Base-by-base conservation (phyloP, 305 asterid genomes). In the Solanum hybrid region DNA sequence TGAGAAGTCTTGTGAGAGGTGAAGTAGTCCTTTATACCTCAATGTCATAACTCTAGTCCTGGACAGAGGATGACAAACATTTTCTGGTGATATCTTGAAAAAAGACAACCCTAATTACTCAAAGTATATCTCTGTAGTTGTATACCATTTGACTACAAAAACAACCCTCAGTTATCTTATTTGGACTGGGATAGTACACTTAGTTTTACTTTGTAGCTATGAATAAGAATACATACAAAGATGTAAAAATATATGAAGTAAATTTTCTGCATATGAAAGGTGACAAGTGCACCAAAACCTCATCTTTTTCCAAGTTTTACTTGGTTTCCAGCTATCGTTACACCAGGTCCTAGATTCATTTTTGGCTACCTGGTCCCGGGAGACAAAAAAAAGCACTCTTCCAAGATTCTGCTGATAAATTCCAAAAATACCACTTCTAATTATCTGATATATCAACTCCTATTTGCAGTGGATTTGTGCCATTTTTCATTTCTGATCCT, bases 401-500 rank as follows among this genome's bases (percentile, higher is more conserved):
- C 60, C 64, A n/a, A 79, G 31, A 40, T 38, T 38, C 35, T 79
- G n/a, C n/a, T 38, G 11, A 14, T 79, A 79, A 81, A 9, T 84
- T 27, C 40, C 87, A 51, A 84, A 84, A 19, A 2, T 22, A 22
- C 34, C 77, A 85, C 72, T 85, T 22, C 29, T 60, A 85, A 13
- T 85, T n/a, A 85, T 85, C 77, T 85, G n/a, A 56, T 56, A 56
- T 56, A 31, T 19, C 45, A 31, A 85, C 88, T 35, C 42, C 88
- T 60, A 60, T 85, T 19, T 85, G 88, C 77, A 56, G 88, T 56
- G 73, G 88, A 85, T 85, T 17, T 85, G 13, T 85, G 32, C 88
- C 31, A 32, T 85, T 31, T 85, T 51, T 51, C 34, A n/a, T 60
- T 13, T 60, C 51, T 85, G 32, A 85, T 85, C 88, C 51, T 60